A percentile compares a stretch with the other conserved stretches of the same genome.
These are phyloP conservation scores for Dactylellina drechsleri DNA, from an alignment of 2,329 filamentous ascomycete species.

Conservation along the genomic window DNA sequence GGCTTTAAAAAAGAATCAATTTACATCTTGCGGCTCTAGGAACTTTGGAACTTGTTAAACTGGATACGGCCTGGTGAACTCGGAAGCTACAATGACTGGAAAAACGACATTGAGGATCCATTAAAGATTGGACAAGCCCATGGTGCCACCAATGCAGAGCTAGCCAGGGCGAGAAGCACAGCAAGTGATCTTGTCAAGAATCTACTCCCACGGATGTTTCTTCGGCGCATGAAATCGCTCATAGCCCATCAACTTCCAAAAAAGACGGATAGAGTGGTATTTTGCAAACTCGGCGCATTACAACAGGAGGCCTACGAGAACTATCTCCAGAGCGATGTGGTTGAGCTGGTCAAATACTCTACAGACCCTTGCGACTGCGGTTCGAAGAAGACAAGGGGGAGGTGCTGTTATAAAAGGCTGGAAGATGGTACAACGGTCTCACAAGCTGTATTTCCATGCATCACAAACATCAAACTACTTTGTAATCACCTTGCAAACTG, in stretches of 20 bases:
- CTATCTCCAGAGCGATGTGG: conserved; percentile 77
- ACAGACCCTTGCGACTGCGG: conserved; percentile 76
- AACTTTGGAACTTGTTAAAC: conserved; percentile 93
- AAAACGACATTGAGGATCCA: conserved; percentile 77
- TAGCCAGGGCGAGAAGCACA: conserved; percentile 73
- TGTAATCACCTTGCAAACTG: conserved; percentile 92
- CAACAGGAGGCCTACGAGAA: conserved; percentile 86
- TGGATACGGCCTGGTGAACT: conserved; percentile 89
- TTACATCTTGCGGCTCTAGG: conserved; percentile 64
- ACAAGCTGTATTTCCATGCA: conserved; percentile 82
- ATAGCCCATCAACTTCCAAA: conserved; percentile 93
- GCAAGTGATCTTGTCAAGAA: conserved; percentile 87
- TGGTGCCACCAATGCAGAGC: conserved; percentile 60
- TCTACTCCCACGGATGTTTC: conserved; percentile 86
- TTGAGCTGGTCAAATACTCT: conserved; percentile 74
- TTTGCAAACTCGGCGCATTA: conserved; percentile 85
- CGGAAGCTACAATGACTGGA: conserved; percentile 77
- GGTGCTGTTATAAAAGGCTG: conserved; percentile 76
- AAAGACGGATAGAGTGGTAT: conserved; percentile 93
- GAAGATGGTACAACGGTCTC: conserved; percentile 76
- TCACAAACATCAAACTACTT: conserved; percentile 83
- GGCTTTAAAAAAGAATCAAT: too few species aligned
- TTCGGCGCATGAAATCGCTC: conserved; percentile 89
- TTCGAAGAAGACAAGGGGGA: conserved; percentile 77
- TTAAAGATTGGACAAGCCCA: conserved; percentile 71